Evolutionary conservation across 768 basidiomycete genomes (phyloP), one percentile per base, ranked within the genome.

Genomic region (Mycena indigotica): DNA sequence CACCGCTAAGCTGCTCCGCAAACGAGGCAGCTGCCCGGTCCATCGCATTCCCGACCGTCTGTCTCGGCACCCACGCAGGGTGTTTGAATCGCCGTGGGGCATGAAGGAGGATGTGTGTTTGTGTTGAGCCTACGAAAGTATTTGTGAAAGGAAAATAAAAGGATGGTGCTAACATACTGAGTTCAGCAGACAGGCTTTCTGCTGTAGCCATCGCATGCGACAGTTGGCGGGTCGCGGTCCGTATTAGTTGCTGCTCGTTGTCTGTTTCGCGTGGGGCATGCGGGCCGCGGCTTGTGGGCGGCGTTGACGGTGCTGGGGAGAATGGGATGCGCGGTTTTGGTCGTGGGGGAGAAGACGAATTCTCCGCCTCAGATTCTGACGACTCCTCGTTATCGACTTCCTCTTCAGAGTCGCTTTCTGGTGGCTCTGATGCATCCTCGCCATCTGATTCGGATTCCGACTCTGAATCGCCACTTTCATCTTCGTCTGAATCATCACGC

Each of bases 21-120:
- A 84, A 83, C 17, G 75, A 76, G 5, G 66, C 60, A n/a, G 82
- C 65, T 4, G 69, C 60, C 0, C 59, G 61, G 28, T 83, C 79
- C 40, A 83, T 68, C 15, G 73, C 66, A 16, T 64, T 51, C 1
- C 72, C 70, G 5, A 77, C 60, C 58, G 76, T 79, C 61, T 80
- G 82, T 23, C 76, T 72, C 10, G 69, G 67, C 10, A 66, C 53
- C 69, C 69, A 70, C 24, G 65, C 60, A 19, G 69, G 69, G 50
- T 70, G 69, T 24, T 40, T 40, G 38, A 70, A 70, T 23, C 65
- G 63, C 49, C 69, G 63, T 10, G 69, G 69, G 3, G 69, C 69
- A 16, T 64, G 69, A 26, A 70, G 24, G 19, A 70, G 65, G 40
- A 70, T 56, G 50, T 70, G 67, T 1, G 66, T 67, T 29, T 68